Evolutionary conservation across 495 filamentous ascomycete genomes (phyloP).

Genomic region (Aspergillus sclerotiicarbonarius): DNA sequence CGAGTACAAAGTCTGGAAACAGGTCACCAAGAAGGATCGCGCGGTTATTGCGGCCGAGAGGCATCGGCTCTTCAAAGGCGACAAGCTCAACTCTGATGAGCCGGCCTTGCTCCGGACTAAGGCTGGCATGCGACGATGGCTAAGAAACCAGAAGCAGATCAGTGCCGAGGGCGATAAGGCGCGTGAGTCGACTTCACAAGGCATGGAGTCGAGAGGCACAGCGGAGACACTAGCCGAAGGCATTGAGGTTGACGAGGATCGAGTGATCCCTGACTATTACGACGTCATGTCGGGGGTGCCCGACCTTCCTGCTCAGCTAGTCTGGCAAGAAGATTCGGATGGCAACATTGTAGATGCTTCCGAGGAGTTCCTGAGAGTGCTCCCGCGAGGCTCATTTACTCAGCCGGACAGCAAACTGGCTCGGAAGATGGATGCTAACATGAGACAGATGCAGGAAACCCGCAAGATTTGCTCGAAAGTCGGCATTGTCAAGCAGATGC

Average conservation of each 20-base stretch:
- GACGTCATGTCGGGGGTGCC: conserved; percentile 82
- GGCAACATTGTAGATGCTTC: conserved; percentile 82
- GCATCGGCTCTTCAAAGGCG: conserved; percentile 78
- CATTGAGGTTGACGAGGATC: conserved; percentile 81
- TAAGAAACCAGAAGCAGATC: conserved; percentile 68
- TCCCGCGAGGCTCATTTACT: conserved; percentile 71
- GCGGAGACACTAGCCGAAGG: conserved; percentile 83
- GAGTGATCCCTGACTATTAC: conserved; percentile 87
- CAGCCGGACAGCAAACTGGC: conserved; percentile 74
- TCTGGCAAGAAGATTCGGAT: conserved; percentile 84
- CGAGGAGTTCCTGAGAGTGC: conserved; percentile 74
- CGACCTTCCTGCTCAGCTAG: conserved; percentile 69
- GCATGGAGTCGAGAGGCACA: conserved; percentile 43
- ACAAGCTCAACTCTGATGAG: conserved; percentile 82
- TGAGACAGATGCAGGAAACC: conserved; percentile 95
- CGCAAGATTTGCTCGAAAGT: conserved; percentile 95
- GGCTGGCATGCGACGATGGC: conserved; percentile 76
- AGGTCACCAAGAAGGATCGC: conserved; percentile 94
- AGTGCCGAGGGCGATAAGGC: conserved; percentile 51
- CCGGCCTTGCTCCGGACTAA: conserved; percentile 79
- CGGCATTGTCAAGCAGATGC: conserved; percentile 98
- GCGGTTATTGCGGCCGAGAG: conserved; percentile 77
- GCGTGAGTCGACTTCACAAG: conserved; percentile 47
- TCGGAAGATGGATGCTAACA: conserved; percentile 82
- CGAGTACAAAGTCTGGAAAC: conserved; percentile 97